phyloP scores from a whole-genome alignment of 1,139 yeast species.

The Wickerhamomyces sp. region DNA sequence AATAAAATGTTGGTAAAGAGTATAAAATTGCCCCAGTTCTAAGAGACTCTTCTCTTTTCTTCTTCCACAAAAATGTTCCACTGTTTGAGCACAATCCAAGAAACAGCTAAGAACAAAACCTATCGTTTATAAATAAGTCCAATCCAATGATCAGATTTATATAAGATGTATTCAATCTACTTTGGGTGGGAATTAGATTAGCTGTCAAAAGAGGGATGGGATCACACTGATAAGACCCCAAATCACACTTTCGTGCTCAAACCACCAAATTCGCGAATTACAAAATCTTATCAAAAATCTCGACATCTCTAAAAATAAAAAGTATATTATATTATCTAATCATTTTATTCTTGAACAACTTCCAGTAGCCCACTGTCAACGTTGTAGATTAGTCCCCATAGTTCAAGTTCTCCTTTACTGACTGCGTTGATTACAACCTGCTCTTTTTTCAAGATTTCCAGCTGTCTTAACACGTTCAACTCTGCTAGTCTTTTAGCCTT shows the following conservation, averaged over 20 bases:
- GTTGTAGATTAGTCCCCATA: constrained; percentile 87
- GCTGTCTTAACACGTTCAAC: constrained; percentile 68
- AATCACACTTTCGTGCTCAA: no score
- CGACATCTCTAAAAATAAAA: not conserved
- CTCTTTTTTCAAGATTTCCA: constrained; percentile 47
- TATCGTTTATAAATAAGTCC: no score
- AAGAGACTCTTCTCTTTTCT: no score
- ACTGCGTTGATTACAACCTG: constrained; percentile 74
- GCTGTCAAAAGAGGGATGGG: no score
- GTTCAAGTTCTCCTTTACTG: constrained; percentile 68
- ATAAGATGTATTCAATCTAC: no score
- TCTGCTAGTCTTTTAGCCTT: constrained; percentile 69
- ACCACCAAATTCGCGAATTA: not conserved
- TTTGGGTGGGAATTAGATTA: no score
- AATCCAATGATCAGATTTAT: no score
- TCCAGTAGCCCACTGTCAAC: constrained; percentile 71
- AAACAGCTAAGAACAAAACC: no score
- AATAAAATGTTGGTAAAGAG: no score
- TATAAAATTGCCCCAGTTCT: no score
- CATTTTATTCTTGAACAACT: constrained; percentile 28
- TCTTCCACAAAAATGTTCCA: no score
- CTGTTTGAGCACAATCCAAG: no score
- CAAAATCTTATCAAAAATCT: not conserved
- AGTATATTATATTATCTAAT: not conserved
- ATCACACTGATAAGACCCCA: not conserved